Conservation (phyloP, 2,329 filamentous ascomycete species). For the Fusarium pseudonygamai region DNA sequence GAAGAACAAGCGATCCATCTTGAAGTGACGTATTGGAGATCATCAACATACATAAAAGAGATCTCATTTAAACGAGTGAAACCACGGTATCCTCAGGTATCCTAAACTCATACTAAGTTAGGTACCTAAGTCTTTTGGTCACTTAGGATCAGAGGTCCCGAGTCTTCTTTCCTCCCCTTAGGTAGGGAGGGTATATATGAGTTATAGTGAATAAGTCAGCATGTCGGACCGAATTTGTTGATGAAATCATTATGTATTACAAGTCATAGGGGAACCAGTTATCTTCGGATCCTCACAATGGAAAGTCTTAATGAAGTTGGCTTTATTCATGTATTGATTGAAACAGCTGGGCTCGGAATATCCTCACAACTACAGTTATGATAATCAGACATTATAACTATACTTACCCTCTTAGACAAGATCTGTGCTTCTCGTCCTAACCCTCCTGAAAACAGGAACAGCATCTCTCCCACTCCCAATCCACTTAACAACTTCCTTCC, state of each 20-base stretch:
- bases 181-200: too few species aligned
- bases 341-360: neutral
- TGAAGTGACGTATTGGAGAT: conserved; percentile 10
- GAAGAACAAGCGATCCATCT: conserved; percentile 16
- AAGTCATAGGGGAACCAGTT: neutral
- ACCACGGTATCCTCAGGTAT: too few species aligned
- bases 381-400: neutral
- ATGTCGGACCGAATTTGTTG: fast-evolving
- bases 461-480: neutral
- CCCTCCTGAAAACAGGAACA: conserved; percentile 2
- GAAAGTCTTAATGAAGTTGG: neutral
- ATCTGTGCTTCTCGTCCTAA: neutral
- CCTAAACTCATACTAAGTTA: too few species aligned
- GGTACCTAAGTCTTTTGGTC: too few species aligned
- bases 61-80: neutral
- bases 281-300: neutral
- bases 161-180: too few species aligned
- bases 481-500: conserved; percentile 10
- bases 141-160: too few species aligned
- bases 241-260: neutral
- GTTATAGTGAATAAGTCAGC: too few species aligned
- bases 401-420: neutral
- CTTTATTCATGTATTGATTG: neutral
- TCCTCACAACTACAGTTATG: neutral
- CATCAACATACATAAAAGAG: neutral